Conservation (phyloP, 176 grass and related monocot genomes). For the Triticum timopheevii region DNA sequence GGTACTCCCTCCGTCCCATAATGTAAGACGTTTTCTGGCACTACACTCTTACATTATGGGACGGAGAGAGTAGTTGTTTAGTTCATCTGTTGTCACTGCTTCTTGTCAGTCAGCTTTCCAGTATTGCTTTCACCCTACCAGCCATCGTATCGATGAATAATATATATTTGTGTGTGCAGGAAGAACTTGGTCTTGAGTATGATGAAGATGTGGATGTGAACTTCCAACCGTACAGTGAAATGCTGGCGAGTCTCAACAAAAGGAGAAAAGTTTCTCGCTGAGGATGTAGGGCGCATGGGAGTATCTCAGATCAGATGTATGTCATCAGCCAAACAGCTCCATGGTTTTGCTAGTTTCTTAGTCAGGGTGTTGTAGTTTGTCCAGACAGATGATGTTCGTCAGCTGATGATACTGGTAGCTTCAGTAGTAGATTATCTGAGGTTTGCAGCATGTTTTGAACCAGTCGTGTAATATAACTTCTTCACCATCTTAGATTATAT, state of each 20-base stretch:
- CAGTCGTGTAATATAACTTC: background rate
- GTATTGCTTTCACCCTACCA: background rate
- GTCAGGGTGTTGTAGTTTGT: background rate
- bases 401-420: slow-evolving; percentile 3
- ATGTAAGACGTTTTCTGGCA: no score
- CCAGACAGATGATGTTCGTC: background rate
- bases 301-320: slow-evolving; percentile 24
- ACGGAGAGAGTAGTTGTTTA: background rate
- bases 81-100: background rate
- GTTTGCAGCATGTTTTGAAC: background rate
- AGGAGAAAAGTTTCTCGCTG: slow-evolving; percentile 58
- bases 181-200: slow-evolving; percentile 95
- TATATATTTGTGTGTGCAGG: slow-evolving; percentile 50
- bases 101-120: background rate
- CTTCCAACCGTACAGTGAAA: slow-evolving; percentile 64
- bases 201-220: slow-evolving; percentile 85
- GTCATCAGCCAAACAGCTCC: slow-evolving; percentile 25
- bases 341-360: slow-evolving; percentile 2
- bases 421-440: slow-evolving; percentile 4
- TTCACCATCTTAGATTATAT: background rate
- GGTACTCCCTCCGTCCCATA: no score
- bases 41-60: no score
- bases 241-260: slow-evolving; percentile 56
- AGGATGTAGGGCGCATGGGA: background rate
- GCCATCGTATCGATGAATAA: background rate